Evolutionary conservation across 805 yeast species (phyloP), one percentile per base, ranked within the genome.

Genomic region (Saccharomycopsis selenospora): DNA sequence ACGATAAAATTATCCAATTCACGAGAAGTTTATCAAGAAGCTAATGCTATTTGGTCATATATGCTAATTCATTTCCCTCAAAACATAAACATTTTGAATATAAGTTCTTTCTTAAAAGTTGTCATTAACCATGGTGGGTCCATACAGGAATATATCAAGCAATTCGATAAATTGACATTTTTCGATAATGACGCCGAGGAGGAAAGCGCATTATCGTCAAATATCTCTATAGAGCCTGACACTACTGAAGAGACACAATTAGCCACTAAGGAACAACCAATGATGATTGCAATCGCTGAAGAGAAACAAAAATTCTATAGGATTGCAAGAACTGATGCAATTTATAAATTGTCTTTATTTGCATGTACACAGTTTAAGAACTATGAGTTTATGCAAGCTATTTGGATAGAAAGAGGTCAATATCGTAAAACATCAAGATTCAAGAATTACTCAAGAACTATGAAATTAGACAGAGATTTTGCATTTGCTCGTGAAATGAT

Each of bases 331-430:
- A 68, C 66, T 49, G 73, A 78, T 36, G 61, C 72, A 28, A 60
- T 80, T 2, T 88, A 84, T 59, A 73, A 73, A 44, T 66, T 80
- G 25, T 80, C 85, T 6, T 65, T 87, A 57, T 70, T 75, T 49
- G 91, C 91, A 1, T 85, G 91, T 1, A 72, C 73, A 10, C 67
- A 69, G 42, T 75, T 75, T 58, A 69, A 71, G 36, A 75, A 81
- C 56, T 62, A 72, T 36, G 69, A 68, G 0, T 76, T 83, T 59
- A 90, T 89, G 3, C 79, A 78, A 48, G 62, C 65, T 23, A 68
- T 85, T 1, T 89, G 96, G 95, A 63, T 66, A 2, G 95, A 85
- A 58, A 75, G 97, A 57, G 96, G 96, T 2, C 52, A 61, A 20
- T 88, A 73, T 65, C 70, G 96, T 45, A 77, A 76, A 50, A 71